Evolutionary conservation across 495 filamentous ascomycete genomes (phyloP), one percentile per base, ranked within the genome.

Genomic region (Podospora didyma): DNA sequence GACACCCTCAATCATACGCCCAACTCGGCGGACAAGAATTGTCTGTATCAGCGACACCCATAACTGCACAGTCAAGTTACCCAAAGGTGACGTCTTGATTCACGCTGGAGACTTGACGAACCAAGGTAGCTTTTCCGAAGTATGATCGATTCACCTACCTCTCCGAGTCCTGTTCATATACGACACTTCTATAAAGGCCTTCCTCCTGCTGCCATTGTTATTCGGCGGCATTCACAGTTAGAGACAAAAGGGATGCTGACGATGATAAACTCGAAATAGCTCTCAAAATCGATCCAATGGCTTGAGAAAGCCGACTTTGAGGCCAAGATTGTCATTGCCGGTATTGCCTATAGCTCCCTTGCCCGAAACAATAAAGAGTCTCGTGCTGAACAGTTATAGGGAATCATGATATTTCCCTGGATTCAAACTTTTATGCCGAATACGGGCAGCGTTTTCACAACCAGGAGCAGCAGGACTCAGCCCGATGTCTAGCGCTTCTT

Each of bases 41-140:
- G 75, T 79, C 41, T 97, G 92, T 67, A 86, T 97, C 54, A 92
- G 92, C 7, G 93, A 97, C 72, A 96, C 92, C 2, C 93, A 97
- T 71, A 86, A 90, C 70, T 82, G 80, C 60, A 77, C 73, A 7
- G 64, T 78, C 59, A 76, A 79, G 22, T 73, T 96, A 2, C 94
- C 93, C 6, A 78, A 83, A 23, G 93, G 92, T 14, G 93, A 97
- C 62, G 82, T 97, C 3, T 76, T 97, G 17, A 88, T 97, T 41
- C 94, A 97, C 63, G 89, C 92, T 7, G 93, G 93, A 7, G 93
- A 97, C 68, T 76, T 97, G 37, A 86, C 86, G 42, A 94, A 94
- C 58, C 81, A 84, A 62, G 93, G 93, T 41, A 89, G 84, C 45
- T 80, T 66, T 53, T 72, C 71, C 5, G 71, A 74, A 63, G 71